A percentile compares a stretch with the other conserved stretches of the same genome.
Conservation (phyloP, 2,329 filamentous ascomycete genomes). For the Trichophyton mentagrophytes region DNA sequence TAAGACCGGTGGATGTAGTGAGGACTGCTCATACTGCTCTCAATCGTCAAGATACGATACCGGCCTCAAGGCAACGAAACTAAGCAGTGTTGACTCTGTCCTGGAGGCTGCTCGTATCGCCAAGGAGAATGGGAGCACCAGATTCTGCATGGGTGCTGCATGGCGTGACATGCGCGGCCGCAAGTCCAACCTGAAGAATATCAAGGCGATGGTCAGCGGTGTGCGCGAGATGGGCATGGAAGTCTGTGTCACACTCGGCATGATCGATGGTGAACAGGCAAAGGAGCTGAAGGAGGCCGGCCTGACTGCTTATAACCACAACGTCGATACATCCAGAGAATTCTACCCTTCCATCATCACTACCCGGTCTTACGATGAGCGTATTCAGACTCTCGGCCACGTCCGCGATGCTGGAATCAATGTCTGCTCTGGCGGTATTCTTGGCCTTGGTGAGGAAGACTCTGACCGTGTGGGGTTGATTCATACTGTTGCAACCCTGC, state of each 20-base stretch:
- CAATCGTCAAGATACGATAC: slow-evolving; percentile 72
- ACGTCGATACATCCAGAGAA: slow-evolving; percentile 79
- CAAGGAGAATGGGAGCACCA: slow-evolving; percentile 70
- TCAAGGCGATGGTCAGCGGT: slow-evolving; percentile 73
- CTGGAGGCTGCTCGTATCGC: slow-evolving; percentile 64
- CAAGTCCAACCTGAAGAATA: slow-evolving; percentile 69
- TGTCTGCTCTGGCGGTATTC: slow-evolving; percentile 79
- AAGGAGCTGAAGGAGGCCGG: slow-evolving; percentile 69
- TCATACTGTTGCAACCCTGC: slow-evolving; percentile 68
- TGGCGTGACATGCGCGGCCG: slow-evolving; percentile 91
- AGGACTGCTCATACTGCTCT: slow-evolving; percentile 87
- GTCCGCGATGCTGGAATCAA: slow-evolving; percentile 79
- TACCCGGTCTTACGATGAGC: slow-evolving; percentile 76
- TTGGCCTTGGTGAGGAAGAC: slow-evolving; percentile 68
- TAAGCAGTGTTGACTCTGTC: slow-evolving; percentile 68
- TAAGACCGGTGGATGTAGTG: slow-evolving; percentile 83
- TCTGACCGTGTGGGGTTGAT: slow-evolving; percentile 72
- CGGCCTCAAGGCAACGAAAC: slow-evolving; percentile 65
- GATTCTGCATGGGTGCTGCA: slow-evolving; percentile 91
- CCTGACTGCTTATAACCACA: slow-evolving; percentile 87
- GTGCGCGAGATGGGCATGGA: slow-evolving; percentile 77
- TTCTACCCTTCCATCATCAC: slow-evolving; percentile 80
- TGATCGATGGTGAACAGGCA: slow-evolving; percentile 74
- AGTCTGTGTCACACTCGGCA: slow-evolving; percentile 82
- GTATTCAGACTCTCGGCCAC: slow-evolving; percentile 62